phyloP scores from a whole-genome alignment of 2,329 filamentous ascomycete species.

The Herpotrichia juniperi region DNA sequence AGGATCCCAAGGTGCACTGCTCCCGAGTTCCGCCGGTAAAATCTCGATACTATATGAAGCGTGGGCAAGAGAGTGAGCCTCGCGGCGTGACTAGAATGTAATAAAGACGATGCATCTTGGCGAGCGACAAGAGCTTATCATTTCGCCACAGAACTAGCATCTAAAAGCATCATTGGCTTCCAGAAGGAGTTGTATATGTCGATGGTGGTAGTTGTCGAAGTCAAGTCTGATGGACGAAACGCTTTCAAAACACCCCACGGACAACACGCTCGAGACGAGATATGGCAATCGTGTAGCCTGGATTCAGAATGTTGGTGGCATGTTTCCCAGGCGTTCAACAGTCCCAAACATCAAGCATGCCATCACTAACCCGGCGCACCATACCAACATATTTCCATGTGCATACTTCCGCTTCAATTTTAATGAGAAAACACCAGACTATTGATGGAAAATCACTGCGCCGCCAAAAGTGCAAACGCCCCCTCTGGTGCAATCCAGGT shows the following conservation, averaged over 20 bases:
- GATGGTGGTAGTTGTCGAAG: background rate
- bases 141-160: conserved; percentile 12
- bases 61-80: conserved; percentile 25
- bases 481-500: background rate
- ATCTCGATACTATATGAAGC: conserved; percentile 33
- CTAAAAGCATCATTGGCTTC: background rate
- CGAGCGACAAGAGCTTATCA: conserved; percentile 9
- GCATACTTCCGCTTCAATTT: conserved; percentile 3
- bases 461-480: too few species aligned
- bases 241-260: background rate
- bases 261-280: background rate
- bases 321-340: background rate
- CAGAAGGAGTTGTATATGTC: background rate
- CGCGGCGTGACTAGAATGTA: conserved; percentile 33
- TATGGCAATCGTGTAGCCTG: background rate
- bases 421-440: conserved; percentile 1
- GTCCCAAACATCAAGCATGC: background rate
- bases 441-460: conserved; percentile 28
- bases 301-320: background rate
- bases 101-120: conserved; percentile 35
- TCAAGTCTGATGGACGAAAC: background rate
- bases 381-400: conserved; percentile 6
- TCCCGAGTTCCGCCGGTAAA: conserved; percentile 27
- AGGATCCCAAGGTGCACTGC: background rate
- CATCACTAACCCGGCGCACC: conserved; percentile 1